A percentile compares a stretch with the other conserved stretches of the same genome.
Conservation (phyloP, 106 monocot species). For the Phalaenopsis equestris region DNA sequence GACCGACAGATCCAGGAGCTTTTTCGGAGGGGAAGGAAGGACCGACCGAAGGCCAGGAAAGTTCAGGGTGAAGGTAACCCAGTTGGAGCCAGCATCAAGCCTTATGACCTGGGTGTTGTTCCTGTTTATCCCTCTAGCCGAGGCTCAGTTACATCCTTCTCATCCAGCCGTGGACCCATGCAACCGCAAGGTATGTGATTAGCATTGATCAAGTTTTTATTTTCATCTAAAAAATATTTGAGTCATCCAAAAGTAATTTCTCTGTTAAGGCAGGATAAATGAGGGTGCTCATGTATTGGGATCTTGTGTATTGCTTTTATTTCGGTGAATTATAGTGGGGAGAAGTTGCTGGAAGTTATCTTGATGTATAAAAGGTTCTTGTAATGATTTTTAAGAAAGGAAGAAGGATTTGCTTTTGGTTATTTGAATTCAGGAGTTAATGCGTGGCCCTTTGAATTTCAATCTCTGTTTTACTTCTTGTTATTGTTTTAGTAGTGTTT, state of each 20-base stretch:
- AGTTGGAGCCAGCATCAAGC: slow-evolving; percentile 26
- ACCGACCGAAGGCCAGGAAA: slow-evolving; percentile 49
- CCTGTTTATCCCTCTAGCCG: slow-evolving; percentile 65
- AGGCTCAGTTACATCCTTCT: slow-evolving; percentile 25
- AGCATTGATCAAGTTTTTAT: not conserved
- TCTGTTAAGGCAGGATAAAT: too few species aligned
- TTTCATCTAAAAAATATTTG: not conserved
- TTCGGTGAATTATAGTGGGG: too few species aligned
- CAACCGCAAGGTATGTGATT: not conserved
- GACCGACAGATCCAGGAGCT: slow-evolving; percentile 78
- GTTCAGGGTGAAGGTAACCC: slow-evolving; percentile 24
- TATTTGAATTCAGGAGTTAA: too few species aligned
- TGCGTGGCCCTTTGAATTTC: too few species aligned
- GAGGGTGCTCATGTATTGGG: too few species aligned
- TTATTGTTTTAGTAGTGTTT: too few species aligned
- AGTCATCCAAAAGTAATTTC: not conserved
- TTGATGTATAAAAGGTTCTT: too few species aligned
- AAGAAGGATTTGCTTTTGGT: too few species aligned
- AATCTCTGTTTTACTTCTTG: too few species aligned
- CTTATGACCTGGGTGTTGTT: slow-evolving; percentile 25
- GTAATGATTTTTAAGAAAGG: too few species aligned
- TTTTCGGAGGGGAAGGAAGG: slow-evolving; percentile 45
- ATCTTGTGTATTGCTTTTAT: too few species aligned
- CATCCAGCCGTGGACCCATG: slow-evolving; percentile 26
- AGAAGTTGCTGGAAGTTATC: too few species aligned